Base-by-base conservation (phyloP, 495 filamentous ascomycete species). In the Talaromyces nanjingensis region DNA sequence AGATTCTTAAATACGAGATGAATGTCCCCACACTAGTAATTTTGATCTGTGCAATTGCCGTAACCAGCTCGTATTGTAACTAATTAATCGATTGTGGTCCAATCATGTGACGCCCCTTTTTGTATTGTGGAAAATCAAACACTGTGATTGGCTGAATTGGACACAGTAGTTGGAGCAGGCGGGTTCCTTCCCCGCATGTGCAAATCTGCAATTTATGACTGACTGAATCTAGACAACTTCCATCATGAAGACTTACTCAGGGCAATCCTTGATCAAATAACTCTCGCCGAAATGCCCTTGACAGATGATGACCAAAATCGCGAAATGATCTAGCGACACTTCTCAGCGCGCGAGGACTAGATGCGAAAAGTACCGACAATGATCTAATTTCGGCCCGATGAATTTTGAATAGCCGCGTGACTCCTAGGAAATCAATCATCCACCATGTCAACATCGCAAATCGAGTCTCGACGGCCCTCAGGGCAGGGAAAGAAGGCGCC, bases 401-500 rank as follows among this genome's bases (percentile, higher is more conserved):
- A 49, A 49, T 8, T 49, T 12, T 49, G n/a, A 5, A 49, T 49
- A 18, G 18, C 45, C 45, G 45, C 45, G 45, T 49, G 45, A 20
- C 45, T 20, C 45, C 1, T 20, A 20, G 16, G 45, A 49, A 20
- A 20, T 56, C n/a, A 20, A 20, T 56, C n/a, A 56, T 29, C 31
- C 14, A 59, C 57, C 57, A 59, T 59, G 45, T 14, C 59, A 61
- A 47, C 59, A 27, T 49, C 47, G 4, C 60, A 29, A 22, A 27
- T 5, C 22, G 45, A 27, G n/a, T 18, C 45, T 57, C 55, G 22
- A n/a, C 18, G 27, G 29, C 54, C n/a, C 3, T 33, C 70, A 24
- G 72, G 73, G 65, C 75, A 72, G 69, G 63, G 67, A 42, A 79
- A 77, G 62, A 72, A 71, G 66, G 67, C 71, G 8, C 76, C 73